A percentile compares a stretch with the other conserved stretches of the same genome.
Conservation (phyloP, 129 eudicot genomes). For the Erigeron canadensis region DNA sequence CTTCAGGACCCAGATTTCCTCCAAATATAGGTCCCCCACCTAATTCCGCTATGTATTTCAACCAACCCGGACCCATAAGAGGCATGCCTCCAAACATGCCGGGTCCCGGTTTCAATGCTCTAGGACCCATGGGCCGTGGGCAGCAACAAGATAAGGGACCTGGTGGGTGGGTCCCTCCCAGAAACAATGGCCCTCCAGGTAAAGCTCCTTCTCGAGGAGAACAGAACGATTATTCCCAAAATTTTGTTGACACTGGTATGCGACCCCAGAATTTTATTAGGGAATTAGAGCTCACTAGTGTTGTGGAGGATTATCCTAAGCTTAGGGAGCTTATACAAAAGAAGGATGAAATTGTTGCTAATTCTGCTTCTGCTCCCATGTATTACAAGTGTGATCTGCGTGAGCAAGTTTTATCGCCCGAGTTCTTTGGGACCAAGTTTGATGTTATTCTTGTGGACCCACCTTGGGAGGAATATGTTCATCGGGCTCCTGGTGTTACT, state of each 20-base stretch:
- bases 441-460: conserved; percentile 98
- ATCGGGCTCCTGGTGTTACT: conserved; percentile 97
- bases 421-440: conserved; percentile 89
- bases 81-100: conserved; percentile 68
- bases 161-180: conserved; percentile 75
- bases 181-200: conserved; percentile 70
- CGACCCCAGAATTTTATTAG: conserved; percentile 93
- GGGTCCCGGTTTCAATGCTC: conserved; percentile 54
- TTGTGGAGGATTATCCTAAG: conserved; percentile 97
- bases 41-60: conserved; percentile 58
- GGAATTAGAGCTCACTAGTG: conserved; percentile 96
- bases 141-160: conserved; percentile 64
- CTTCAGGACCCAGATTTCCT: conserved; percentile 66
- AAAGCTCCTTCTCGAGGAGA: conserved; percentile 99
- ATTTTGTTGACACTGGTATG: conserved; percentile 97
- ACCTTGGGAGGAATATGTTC: conserved; percentile 99
- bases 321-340: conserved; percentile 96
- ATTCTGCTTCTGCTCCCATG: conserved; percentile 89
- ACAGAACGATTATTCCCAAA: conserved; percentile 98
- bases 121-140: conserved; percentile 60
- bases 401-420: conserved; percentile 80
- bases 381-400: conserved; percentile 85
- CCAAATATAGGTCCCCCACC: conserved; percentile 69
- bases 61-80: conserved; percentile 72
- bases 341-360: conserved; percentile 93